Base-by-base conservation (phyloP, 805 yeast genomes). In the Lipomyces sp. region DNA sequence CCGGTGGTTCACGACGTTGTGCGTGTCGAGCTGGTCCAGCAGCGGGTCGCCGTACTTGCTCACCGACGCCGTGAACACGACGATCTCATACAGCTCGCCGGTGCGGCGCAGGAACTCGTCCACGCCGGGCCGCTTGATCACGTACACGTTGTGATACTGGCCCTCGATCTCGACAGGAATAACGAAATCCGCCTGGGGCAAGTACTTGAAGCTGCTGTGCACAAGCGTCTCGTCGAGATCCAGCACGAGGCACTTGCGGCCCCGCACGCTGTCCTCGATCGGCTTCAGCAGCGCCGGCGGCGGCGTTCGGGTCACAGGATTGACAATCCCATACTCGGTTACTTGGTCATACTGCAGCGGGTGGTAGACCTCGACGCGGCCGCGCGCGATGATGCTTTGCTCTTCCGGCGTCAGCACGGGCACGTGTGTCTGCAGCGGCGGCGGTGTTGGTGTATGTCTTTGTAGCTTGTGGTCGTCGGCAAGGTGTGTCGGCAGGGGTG, bases 191-290 rank as follows among this genome's bases (percentile, higher is more conserved):
- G 96, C 95, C 39, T 89, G 84, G 53, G 95, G 80, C 50, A 93
- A 77, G 67, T 84, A 88, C 68, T 91, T 90, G 74, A 93, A 93
- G 5, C 95, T 84, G 1, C 96, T 86, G 68, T 93, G 99, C 29
- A 93, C 98, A 52, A 93, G 77, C 2, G 98, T 93, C 69, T 93
- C 98, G 69, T 93, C 98, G 57, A 93, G 73, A 69, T 93, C 99
- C 47, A 93, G 74, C 13, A 93, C 86, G 31, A 93, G 76, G 68
- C 97, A 90, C 68, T 93, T 93, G 51, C 85, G 82, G 49, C 78
- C 78, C 44, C 75, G 71, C 49, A 84, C 75, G 42, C 70, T 66
- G 7, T 68, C 62, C 22, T 72, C 69, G 39, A 80, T 76, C 22
- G 80, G 77, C 45, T 84, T 79, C 57, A 91, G 70, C 44, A 89